phyloP scores from a whole-genome alignment of 2,329 filamentous ascomycete species.

The Apiospora hydei region DNA sequence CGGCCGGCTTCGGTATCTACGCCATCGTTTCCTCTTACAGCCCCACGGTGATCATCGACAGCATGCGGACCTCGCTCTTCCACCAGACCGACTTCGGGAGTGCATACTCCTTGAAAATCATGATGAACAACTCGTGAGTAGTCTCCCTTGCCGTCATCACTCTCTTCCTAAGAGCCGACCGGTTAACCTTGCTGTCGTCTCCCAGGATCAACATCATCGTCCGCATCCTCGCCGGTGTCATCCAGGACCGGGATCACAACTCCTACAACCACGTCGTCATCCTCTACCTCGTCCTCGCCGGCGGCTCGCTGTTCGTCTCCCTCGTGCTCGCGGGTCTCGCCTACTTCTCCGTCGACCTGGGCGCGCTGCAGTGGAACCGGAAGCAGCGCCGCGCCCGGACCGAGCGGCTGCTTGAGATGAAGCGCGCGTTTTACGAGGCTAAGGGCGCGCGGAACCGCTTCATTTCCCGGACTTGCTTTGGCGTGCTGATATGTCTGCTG shows the following conservation, averaged over 20 bases:
- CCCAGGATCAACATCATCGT: slow-evolving; percentile 66
- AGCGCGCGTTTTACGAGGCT: slow-evolving; percentile 50
- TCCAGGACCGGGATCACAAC: slow-evolving; percentile 65
- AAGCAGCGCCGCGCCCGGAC: slow-evolving; percentile 53
- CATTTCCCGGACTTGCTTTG: slow-evolving; percentile 53
- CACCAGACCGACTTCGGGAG: slow-evolving; percentile 66
- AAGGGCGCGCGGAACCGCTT: slow-evolving; percentile 46
- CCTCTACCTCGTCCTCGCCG: slow-evolving; percentile 62
- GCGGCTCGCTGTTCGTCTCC: slow-evolving; percentile 55
- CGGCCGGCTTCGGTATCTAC: slow-evolving; percentile 66
- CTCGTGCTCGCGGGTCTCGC: slow-evolving; percentile 48
- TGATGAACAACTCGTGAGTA: slow-evolving; percentile 63
- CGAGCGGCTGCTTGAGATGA: slow-evolving; percentile 42
- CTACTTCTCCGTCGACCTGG: slow-evolving; percentile 50
- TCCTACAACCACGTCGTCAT: slow-evolving; percentile 63
- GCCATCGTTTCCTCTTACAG: slow-evolving; percentile 63
- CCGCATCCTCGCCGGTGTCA: slow-evolving; percentile 61
- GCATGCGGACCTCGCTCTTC: slow-evolving; percentile 66
- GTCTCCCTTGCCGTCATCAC: background rate
- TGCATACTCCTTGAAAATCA: slow-evolving; percentile 66
- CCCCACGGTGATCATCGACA: slow-evolving; percentile 66
- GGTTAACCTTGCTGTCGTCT: background rate
- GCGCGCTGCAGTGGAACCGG: slow-evolving; percentile 64
- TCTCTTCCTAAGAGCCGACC: background rate
- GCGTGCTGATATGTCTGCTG: slow-evolving; percentile 52